These are phyloP conservation scores for Aspergillus homomorphus DNA, from an alignment of 495 filamentous ascomycete species.

Conservation along the genomic window DNA sequence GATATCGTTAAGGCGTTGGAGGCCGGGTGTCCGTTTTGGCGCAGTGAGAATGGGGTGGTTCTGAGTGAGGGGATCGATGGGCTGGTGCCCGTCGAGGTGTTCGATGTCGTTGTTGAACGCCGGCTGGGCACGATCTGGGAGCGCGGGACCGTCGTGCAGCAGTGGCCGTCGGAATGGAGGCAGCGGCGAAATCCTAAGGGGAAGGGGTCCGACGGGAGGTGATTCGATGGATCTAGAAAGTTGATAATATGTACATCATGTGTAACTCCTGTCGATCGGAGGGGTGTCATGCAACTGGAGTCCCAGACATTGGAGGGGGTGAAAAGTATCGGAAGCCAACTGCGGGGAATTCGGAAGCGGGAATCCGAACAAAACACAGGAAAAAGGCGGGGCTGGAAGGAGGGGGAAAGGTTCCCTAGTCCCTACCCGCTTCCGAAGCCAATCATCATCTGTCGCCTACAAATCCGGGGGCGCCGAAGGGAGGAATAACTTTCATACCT, in stretches of 20 bases:
- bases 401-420: too few species aligned
- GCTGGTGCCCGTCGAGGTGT: slow-evolving; percentile 40
- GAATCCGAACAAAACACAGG: background rate
- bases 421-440: background rate
- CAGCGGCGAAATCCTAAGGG: slow-evolving; percentile 36
- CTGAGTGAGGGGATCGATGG: slow-evolving; percentile 45
- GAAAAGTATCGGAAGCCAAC: background rate
- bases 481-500: too few species aligned
- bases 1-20: slow-evolving; percentile 64
- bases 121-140: slow-evolving; percentile 62
- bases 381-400: background rate
- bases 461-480: slow-evolving; percentile 3
- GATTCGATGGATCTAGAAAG: background rate
- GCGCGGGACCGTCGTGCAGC: slow-evolving; percentile 56
- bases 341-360: slow-evolving; percentile 5
- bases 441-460: background rate
- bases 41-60: slow-evolving; percentile 79
- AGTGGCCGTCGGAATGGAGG: slow-evolving; percentile 38
- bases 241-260: too few species aligned
- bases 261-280: too few species aligned
- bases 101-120: slow-evolving; percentile 55
- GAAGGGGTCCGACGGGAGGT: slow-evolving; percentile 16
- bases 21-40: slow-evolving; percentile 74
- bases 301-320: background rate
- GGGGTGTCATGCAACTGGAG: background rate